A percentile compares a stretch with the other conserved stretches of the same genome.
Conservation (phyloP, 768 basidiomycete species). For the Serendipita vermifera region DNA sequence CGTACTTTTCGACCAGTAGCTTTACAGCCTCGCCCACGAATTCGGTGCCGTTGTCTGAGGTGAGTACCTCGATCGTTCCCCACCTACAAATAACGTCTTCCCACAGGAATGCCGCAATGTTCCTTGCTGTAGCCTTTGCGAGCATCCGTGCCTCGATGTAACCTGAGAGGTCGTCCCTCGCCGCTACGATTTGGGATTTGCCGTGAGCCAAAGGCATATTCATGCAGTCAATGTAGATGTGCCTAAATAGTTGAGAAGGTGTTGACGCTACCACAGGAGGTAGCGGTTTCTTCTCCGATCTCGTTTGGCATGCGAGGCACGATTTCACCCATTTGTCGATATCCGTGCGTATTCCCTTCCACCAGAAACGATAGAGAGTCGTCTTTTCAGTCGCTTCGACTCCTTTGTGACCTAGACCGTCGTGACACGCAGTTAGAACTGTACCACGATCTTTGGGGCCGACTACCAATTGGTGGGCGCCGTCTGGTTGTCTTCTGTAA, state of each 20-base stretch:
- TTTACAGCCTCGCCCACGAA: conserved; percentile 18
- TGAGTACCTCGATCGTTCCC: conserved; percentile 28
- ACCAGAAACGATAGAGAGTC: conserved; percentile 19
- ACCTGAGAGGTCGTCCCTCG: conserved; percentile 23
- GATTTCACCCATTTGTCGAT: conserved; percentile 18
- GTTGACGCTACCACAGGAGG: conserved; percentile 18
- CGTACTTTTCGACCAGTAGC: conserved; percentile 19
- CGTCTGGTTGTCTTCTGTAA: conserved; percentile 15
- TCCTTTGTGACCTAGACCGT: conserved; percentile 23
- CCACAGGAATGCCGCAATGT: conserved; percentile 25
- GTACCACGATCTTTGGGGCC: conserved; percentile 13
- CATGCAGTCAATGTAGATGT: conserved; percentile 32
- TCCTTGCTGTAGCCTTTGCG: conserved; percentile 20
- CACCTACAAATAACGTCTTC: conserved; percentile 29
- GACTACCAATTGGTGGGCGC: conserved; percentile 21
- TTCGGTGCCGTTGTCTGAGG: conserved; percentile 31
- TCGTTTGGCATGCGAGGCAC: conserved; percentile 30
- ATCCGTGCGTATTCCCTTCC: conserved; percentile 18
- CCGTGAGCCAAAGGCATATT: conserved; percentile 26
- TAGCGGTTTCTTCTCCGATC: conserved; percentile 16
- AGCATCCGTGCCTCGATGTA: conserved; percentile 26
- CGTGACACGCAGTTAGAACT: conserved; percentile 21
- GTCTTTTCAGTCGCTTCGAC: conserved; percentile 15
- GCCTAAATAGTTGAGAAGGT: conserved; percentile 22
- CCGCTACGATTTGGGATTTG: conserved; percentile 28